Evolutionary conservation across 345 rosid genomes (phyloP).

Genomic region (Eucalyptus marginata): DNA sequence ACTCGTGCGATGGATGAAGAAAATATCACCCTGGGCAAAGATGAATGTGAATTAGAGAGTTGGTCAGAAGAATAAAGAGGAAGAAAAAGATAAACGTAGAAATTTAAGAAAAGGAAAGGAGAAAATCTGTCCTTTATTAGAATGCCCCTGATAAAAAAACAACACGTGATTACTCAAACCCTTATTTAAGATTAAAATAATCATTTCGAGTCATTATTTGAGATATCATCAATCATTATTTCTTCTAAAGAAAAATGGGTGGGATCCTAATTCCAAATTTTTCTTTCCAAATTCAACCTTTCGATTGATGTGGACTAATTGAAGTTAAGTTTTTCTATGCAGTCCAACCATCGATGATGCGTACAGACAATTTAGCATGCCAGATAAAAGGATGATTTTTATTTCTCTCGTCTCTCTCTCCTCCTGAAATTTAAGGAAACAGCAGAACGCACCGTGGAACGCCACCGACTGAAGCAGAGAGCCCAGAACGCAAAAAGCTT

Average conservation of each 20-base stretch:
- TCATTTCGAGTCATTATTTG: no score
- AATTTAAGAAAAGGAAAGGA: not conserved
- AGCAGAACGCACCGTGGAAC: not conserved
- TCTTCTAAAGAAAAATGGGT: no score
- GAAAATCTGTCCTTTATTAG: not conserved
- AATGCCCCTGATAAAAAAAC: not conserved
- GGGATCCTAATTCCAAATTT: not conserved
- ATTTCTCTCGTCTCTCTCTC: not conserved
- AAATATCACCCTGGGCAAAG: not conserved
- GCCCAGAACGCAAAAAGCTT: not conserved
- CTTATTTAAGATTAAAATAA: no score
- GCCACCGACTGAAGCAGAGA: not conserved
- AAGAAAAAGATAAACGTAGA: no score
- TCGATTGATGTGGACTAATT: not conserved
- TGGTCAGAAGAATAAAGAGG: no score
- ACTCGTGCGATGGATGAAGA: not conserved
- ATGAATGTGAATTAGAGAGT: not conserved
- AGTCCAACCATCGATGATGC: not conserved
- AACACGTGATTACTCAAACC: not conserved
- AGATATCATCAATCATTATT: no score
- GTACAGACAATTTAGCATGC: not conserved
- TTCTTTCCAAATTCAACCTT: not conserved
- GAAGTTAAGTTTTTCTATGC: not conserved
- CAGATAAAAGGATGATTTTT: not conserved
- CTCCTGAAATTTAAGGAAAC: not conserved